Evolutionary conservation across 2,329 filamentous ascomycete species (phyloP).

Genomic region (Fusarium sp.): DNA sequence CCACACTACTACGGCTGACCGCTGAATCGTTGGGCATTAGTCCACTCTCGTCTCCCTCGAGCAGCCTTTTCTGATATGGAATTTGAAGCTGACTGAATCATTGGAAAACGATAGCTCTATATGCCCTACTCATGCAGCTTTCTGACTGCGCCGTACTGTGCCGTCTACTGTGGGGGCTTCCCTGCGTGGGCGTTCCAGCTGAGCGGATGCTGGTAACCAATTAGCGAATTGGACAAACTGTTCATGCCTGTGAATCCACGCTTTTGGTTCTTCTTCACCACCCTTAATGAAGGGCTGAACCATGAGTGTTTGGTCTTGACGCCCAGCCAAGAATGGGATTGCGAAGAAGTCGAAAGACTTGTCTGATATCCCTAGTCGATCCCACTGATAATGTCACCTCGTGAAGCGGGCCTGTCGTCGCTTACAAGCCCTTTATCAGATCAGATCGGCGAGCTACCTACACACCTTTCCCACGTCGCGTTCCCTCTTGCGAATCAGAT

Average conservation of each 20-base stretch:
- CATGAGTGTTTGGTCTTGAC: background rate
- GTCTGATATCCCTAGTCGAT: constrained; percentile 16
- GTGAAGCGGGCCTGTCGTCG: constrained; percentile 22
- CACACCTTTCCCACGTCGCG: constrained; percentile 26
- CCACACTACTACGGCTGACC: constrained; percentile 15
- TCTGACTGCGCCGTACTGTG: constrained; percentile 24
- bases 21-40: constrained; percentile 27
- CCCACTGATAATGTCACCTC: constrained; percentile 7
- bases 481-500: constrained; percentile 26
- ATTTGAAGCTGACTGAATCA: constrained; percentile 4
- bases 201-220: constrained; percentile 41
- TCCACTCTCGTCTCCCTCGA: background rate
- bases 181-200: constrained; percentile 34
- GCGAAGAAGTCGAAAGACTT: constrained; percentile 10
- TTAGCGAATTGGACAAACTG: constrained; percentile 18
- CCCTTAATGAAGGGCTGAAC: background rate
- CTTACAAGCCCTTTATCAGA: constrained; percentile 27
- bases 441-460: constrained; percentile 31
- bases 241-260: constrained; percentile 12
- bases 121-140: constrained; percentile 14
- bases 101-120: constrained; percentile 20
- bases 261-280: background rate
- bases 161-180: constrained; percentile 24
- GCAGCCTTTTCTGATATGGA: constrained; percentile 3
- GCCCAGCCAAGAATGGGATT: background rate